Conservation (phyloP, 805 yeast species). For the Lachancea cidri region DNA sequence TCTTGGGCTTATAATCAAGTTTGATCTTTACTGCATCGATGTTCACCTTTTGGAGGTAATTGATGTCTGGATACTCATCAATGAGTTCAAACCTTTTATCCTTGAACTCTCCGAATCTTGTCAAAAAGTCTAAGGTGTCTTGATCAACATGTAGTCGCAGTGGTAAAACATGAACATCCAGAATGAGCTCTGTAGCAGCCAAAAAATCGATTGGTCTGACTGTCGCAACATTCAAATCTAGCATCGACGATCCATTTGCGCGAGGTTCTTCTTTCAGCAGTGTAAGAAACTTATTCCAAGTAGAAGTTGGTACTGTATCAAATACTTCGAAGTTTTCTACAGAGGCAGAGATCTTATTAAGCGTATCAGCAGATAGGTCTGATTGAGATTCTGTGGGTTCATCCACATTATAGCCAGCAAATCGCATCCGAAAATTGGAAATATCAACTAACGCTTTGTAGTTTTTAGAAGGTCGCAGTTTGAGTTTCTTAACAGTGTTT, state of each 20-base stretch:
- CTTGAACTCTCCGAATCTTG: constrained; percentile 75
- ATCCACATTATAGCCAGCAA: constrained; percentile 41
- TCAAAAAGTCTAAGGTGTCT: constrained; percentile 81
- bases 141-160: constrained; percentile 84
- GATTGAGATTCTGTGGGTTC: constrained; percentile 38
- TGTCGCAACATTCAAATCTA: constrained; percentile 46
- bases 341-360: constrained; percentile 45
- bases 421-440: constrained; percentile 45
- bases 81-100: constrained; percentile 61
- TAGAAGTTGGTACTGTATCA: constrained; percentile 80
- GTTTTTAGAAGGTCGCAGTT: constrained; percentile 56
- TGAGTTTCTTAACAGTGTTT: constrained; percentile 40
- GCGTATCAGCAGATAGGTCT: constrained; percentile 37
- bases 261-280: constrained; percentile 63
- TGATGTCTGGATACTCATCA: constrained; percentile 54
- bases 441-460: constrained; percentile 58
- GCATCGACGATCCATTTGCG: constrained; percentile 59
- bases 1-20: constrained; percentile 89
- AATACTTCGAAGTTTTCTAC: constrained; percentile 54
- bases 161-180: constrained; percentile 57
- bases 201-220: constrained; percentile 59
- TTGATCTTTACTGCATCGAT: constrained; percentile 56
- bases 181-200: constrained; percentile 62
- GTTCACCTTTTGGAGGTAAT: constrained; percentile 64
- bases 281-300: constrained; percentile 83